Base-by-base conservation (phyloP, 1,284 basidiomycete genomes). In the Rhodotorula sp. region DNA sequence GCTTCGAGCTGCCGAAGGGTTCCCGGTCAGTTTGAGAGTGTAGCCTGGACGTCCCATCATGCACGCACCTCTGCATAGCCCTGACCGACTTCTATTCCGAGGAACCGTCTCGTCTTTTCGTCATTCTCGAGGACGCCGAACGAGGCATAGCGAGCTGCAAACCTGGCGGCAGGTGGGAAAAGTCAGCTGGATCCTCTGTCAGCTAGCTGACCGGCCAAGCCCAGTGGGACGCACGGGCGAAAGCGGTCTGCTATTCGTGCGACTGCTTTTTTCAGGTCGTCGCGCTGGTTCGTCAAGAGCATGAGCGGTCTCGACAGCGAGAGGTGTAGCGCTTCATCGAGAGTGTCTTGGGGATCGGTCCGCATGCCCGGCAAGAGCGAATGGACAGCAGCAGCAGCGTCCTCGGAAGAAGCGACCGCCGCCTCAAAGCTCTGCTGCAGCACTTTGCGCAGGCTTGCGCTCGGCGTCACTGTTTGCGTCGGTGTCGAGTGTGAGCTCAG, bases 301-400 rank as follows among this genome's bases (percentile, higher is more conserved):
- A 86, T 90, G n/a, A 88, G 84, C 6, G 91, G 90, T 1, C 89
- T 84, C 0, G 90, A 89, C 16, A 93, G 81, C 2, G 90, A 92
- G 34, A 93, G 82, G 77, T 92, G 91, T 10, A 76, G 64, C 90
- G 82, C 60, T 54, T 66, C 72, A 73, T 45, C n/a, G 77, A 5
- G 54, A 69, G 31, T 66, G 43, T 69, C 70, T 43, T 62, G 38
- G 23, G 55, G 15, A 15, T 28, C 48, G 6, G 38, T 5, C 16
- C 14, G n/a, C 5, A 38, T 12, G 34, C 26, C 18, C 16, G 78
- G 68, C 52, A 83, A 82, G 48, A 87, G 82, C 45, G 84, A 78
- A 63, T 86, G 83, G 21, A 90, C 78, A 28, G 81, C 80, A 2
- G 38, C 38, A 43, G 34, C 3, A 5, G 38, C 38, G 38, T 23